Conservation (phyloP, 2,329 filamentous ascomycete genomes). For the Emmonsia crescens region DNA sequence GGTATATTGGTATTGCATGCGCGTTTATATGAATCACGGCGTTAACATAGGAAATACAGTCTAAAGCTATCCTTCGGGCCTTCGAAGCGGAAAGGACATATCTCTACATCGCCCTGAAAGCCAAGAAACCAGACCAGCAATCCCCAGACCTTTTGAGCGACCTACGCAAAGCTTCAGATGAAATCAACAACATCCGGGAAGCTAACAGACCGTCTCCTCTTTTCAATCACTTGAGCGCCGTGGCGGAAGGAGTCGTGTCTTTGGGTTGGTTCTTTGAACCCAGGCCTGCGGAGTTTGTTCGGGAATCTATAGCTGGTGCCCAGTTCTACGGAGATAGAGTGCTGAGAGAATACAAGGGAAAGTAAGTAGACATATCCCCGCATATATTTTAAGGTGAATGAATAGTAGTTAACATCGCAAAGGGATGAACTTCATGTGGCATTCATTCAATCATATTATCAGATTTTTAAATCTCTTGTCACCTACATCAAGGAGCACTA, state of each 20-base stretch:
- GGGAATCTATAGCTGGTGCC: constrained; percentile 69
- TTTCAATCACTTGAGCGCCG: constrained; percentile 73
- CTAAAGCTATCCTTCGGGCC: constrained; percentile 48
- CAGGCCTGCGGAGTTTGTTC: constrained; percentile 76
- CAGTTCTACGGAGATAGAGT: constrained; percentile 95
- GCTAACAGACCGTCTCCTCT: constrained; percentile 63
- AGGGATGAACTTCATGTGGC: constrained; percentile 73
- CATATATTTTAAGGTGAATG: constrained; percentile 1
- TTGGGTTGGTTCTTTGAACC: constrained; percentile 82
- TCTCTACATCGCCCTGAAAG: constrained; percentile 75
- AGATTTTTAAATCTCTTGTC: constrained; percentile 71
- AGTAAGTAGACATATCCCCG: constrained; percentile 36
- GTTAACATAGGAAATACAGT: constrained; percentile 25
- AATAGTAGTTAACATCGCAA: constrained; percentile 16
- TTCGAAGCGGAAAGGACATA: constrained; percentile 83
- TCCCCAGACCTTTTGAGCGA: constrained; percentile 70
- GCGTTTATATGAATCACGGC: neutral
- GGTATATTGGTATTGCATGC: constrained; percentile 42
- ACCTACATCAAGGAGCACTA: constrained; percentile 81
- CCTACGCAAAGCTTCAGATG: constrained; percentile 70
- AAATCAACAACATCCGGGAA: constrained; percentile 71
- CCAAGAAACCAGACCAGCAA: constrained; percentile 77
- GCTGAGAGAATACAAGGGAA: constrained; percentile 79
- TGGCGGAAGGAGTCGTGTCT: constrained; percentile 80
- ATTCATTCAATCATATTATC: constrained; percentile 89